These are phyloP conservation scores for Combretum micranthum DNA, from an alignment of 345 rosid species.

Conservation along the genomic window DNA sequence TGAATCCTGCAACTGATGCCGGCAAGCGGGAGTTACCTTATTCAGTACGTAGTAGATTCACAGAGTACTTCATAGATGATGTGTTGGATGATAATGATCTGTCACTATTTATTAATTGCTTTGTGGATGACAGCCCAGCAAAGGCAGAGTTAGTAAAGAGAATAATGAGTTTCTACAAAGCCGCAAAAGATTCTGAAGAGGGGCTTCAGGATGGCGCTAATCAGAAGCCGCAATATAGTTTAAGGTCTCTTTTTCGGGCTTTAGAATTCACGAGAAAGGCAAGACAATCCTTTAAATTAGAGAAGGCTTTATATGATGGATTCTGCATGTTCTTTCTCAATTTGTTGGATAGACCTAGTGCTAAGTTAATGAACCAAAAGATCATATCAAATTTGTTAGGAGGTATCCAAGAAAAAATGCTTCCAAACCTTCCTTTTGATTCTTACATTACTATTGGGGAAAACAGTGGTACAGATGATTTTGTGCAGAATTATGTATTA, in stretches of 20 bases:
- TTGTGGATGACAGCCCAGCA: slow-evolving; percentile 50
- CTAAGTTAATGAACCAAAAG: slow-evolving; percentile 58
- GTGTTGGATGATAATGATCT: slow-evolving; percentile 63
- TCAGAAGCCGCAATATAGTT: slow-evolving; percentile 95
- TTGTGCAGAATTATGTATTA: slow-evolving; percentile 50
- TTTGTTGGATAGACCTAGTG: slow-evolving; percentile 73
- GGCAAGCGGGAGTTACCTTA: slow-evolving; percentile 88
- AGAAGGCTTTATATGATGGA: slow-evolving; percentile 75
- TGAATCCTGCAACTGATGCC: slow-evolving; percentile 99
- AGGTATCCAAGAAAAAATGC: slow-evolving; percentile 21
- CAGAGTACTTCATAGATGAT: slow-evolving; percentile 88
- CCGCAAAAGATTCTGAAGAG: slow-evolving; percentile 70
- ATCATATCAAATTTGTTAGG: slow-evolving; percentile 40
- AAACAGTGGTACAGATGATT: slow-evolving; percentile 27
- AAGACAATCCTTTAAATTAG: slow-evolving; percentile 45
- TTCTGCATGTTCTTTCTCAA: slow-evolving; percentile 88
- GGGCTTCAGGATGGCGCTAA: slow-evolving; percentile 97
- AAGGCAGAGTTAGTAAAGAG: slow-evolving; percentile 44
- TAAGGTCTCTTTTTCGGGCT: slow-evolving; percentile 90
- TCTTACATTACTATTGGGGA: slow-evolving; percentile 35
- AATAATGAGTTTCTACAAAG: slow-evolving; percentile 65
- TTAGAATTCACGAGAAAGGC: slow-evolving; percentile 75
- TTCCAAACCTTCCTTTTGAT: slow-evolving; percentile 31
- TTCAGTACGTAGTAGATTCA: slow-evolving; percentile 73
- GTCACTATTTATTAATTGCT: slow-evolving; percentile 56